These are phyloP conservation scores for Aegilops umbellulata DNA, from an alignment of 176 grass and related monocot genomes.

Conservation along the genomic window DNA sequence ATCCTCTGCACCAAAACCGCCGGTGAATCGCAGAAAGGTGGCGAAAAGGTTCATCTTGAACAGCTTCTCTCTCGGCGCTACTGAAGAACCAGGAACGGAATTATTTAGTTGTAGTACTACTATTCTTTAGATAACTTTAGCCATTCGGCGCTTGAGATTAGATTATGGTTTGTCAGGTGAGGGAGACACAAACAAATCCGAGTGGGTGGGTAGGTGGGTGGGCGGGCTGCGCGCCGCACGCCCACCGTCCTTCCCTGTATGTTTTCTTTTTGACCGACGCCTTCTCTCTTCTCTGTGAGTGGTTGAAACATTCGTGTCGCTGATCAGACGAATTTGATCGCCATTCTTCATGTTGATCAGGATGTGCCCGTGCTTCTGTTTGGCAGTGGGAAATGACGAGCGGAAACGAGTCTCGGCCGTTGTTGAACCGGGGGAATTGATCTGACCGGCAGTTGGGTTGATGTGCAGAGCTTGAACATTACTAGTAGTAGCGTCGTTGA, in stretches of 20 bases:
- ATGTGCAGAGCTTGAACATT: too few species aligned
- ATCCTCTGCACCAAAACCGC: not conserved
- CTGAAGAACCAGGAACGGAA: not conserved
- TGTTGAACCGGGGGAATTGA: not conserved
- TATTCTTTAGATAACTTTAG: too few species aligned
- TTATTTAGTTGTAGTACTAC: not conserved
- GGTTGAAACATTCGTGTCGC: not conserved
- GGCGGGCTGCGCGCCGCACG: not conserved
- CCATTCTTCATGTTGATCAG: not conserved
- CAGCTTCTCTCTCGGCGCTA: not conserved
- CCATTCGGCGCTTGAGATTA: not conserved
- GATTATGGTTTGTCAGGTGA: not conserved
- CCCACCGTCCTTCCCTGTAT: too few species aligned
- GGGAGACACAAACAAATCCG: not conserved
- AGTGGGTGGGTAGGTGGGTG: not conserved
- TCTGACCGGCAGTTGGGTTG: not conserved
- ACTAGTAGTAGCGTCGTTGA: not conserved
- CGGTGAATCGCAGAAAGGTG: not conserved
- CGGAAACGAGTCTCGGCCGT: slow-evolving; percentile 4
- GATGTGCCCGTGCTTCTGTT: not conserved
- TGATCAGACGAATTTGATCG: not conserved
- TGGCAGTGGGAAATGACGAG: too few species aligned
- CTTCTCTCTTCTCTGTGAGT: not conserved
- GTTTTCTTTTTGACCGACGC: not conserved
- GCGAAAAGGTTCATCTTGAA: not conserved